These are phyloP conservation scores for Heliosperma pusillum DNA, from an alignment of 148 eudicot species.

Conservation along the genomic window DNA sequence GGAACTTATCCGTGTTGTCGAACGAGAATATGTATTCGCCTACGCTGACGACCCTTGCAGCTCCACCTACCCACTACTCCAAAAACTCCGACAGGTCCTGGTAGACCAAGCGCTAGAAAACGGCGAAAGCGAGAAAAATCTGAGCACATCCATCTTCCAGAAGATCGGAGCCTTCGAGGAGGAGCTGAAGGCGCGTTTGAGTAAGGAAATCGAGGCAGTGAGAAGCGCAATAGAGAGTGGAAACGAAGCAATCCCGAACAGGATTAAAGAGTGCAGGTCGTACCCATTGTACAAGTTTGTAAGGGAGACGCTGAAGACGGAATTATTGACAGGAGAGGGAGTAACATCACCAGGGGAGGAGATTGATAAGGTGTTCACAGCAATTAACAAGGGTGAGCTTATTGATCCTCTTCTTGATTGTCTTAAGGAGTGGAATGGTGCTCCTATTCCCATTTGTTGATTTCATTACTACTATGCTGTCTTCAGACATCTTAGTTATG, in stretches of 20 bases:
- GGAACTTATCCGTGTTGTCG: conserved; percentile 63
- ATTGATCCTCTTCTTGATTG: conserved; percentile 76
- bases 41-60: conserved; percentile 76
- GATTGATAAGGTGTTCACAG: conserved; percentile 63
- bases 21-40: conserved; percentile 61
- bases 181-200: conserved; percentile 48
- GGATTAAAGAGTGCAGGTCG: conserved; percentile 69
- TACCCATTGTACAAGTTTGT: conserved; percentile 71
- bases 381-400: conserved; percentile 51
- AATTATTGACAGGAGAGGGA: conserved; percentile 59
- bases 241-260: conserved; percentile 41
- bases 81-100: conserved; percentile 62
- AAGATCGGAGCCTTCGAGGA: conserved; percentile 66
- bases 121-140: conserved; percentile 55
- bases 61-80: conserved; percentile 60
- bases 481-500: not conserved
- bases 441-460: conserved; percentile 68
- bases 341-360: conserved; percentile 69
- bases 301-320: conserved; percentile 48
- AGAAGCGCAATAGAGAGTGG: conserved; percentile 50
- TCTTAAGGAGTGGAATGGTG: conserved; percentile 73
- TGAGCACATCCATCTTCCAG: conserved; percentile 61
- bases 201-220: conserved; percentile 60
- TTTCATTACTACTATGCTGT: not conserved
- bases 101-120: conserved; percentile 55